phyloP scores from a whole-genome alignment of 768 basidiomycete species.

The Russula earlei region DNA sequence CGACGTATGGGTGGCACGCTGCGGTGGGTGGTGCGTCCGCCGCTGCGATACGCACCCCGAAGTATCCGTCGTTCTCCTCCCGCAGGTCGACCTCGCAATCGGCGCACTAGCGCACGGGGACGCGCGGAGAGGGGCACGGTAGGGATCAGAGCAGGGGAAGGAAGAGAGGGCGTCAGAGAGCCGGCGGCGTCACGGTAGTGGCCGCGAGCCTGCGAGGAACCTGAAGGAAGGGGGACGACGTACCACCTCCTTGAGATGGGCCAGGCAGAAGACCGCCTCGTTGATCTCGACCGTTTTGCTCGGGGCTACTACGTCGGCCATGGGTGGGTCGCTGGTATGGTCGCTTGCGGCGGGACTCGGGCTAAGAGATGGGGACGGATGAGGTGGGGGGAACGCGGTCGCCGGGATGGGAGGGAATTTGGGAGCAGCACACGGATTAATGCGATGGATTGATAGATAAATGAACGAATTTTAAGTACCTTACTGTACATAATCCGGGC shows the following conservation, averaged over 20 bases:
- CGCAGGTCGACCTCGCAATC: constrained; percentile 64
- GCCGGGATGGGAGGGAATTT: too few species aligned
- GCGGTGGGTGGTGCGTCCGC: too few species aligned
- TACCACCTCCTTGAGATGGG: constrained; percentile 72
- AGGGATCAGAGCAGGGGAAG: not conserved
- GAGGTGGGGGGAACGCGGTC: too few species aligned
- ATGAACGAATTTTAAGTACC: too few species aligned
- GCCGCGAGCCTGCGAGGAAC: too few species aligned
- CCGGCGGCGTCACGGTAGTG: too few species aligned
- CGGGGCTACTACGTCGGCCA: constrained; percentile 25
- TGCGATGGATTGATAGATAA: too few species aligned
- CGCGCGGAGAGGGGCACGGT: not conserved
- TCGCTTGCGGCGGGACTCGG: too few species aligned
- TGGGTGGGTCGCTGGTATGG: constrained; percentile 11
- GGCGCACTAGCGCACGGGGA: constrained; percentile 38
- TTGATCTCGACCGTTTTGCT: constrained; percentile 59
- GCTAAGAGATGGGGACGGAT: too few species aligned
- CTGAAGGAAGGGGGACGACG: constrained; percentile 24
- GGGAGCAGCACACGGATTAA: too few species aligned
- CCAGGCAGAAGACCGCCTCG: constrained; percentile 67
- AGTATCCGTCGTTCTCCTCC: constrained; percentile 79
- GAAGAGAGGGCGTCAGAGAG: not conserved
- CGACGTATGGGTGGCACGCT: too few species aligned
- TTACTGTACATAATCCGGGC: too few species aligned
- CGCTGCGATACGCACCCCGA: constrained; percentile 42